Evolutionary conservation across 805 yeast species (phyloP).

Genomic region (Wickerhamomyces mucosus): DNA sequence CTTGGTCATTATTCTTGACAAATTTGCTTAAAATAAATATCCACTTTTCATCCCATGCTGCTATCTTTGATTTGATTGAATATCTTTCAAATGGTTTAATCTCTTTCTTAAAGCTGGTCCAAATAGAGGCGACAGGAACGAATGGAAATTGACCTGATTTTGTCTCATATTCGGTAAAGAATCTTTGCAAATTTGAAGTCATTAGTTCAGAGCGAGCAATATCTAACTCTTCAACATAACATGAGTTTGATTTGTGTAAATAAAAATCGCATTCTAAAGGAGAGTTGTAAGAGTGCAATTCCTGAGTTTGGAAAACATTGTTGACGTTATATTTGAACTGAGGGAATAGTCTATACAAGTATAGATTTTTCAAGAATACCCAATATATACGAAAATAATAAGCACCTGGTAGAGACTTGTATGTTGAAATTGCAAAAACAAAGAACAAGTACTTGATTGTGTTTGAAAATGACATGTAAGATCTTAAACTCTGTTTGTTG

Average conservation of each 20-base stretch:
- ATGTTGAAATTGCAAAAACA: conserved; percentile 25
- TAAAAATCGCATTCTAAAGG: conserved; percentile 80
- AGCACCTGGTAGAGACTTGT: conserved; percentile 61
- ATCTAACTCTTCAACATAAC: conserved; percentile 77
- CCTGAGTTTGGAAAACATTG: conserved; percentile 31
- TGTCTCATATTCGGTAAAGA: conserved; percentile 37
- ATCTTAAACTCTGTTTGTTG: too few species aligned
- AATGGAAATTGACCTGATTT: conserved; percentile 32
- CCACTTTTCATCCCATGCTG: conserved; percentile 90
- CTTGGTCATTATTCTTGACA: conserved; percentile 27
- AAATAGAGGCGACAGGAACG: conserved; percentile 70
- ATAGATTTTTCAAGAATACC: conserved; percentile 31
- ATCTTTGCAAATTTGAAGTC: conserved; percentile 44
- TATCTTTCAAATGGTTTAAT: conserved; percentile 58
- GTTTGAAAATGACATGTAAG: too few species aligned
- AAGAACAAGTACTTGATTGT: conserved; percentile 9
- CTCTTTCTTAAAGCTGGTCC: conserved; percentile 60
- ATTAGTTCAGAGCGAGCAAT: conserved; percentile 62
- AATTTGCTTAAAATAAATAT: conserved; percentile 61
- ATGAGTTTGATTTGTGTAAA: conserved; percentile 79
- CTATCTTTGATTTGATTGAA: conserved; percentile 43
- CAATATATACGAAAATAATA: conserved; percentile 56
- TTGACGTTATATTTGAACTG: conserved; percentile 6
- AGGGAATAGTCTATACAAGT: conserved; percentile 24
- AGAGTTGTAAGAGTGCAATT: conserved; percentile 48